phyloP scores from a whole-genome alignment of 2,329 filamentous ascomycete species.

The Pochonia chlamydosporia region DNA sequence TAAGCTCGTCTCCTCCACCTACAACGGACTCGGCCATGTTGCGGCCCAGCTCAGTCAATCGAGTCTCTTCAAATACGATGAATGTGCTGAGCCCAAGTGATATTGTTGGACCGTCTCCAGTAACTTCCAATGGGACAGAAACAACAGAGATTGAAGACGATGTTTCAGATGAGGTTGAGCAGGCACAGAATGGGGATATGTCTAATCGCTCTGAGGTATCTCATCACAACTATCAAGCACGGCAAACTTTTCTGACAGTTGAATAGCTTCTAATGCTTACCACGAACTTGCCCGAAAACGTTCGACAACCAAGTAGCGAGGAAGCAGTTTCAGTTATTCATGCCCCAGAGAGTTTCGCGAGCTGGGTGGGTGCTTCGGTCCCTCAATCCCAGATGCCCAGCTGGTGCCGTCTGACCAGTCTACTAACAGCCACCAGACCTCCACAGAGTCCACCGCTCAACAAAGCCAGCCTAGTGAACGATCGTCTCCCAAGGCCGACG shows the following conservation, averaged over 20 bases:
- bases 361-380: slow-evolving; percentile 58
- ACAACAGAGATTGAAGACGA: slow-evolving; percentile 83
- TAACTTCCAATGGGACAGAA: slow-evolving; percentile 79
- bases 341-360: slow-evolving; percentile 74
- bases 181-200: slow-evolving; percentile 14
- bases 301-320: slow-evolving; percentile 59
- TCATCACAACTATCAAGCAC: background rate
- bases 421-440: slow-evolving; percentile 27
- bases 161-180: slow-evolving; percentile 52
- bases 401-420: background rate
- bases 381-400: background rate
- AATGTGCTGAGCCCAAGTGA: slow-evolving; percentile 58
- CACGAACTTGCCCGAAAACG: slow-evolving; percentile 51
- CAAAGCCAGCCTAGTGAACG: slow-evolving; percentile 28
- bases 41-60: slow-evolving; percentile 44
- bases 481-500: slow-evolving; percentile 31
- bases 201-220: slow-evolving; percentile 25
- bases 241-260: slow-evolving; percentile 9
- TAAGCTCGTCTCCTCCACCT: slow-evolving; percentile 30
- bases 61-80: slow-evolving; percentile 46
- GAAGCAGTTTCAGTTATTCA: slow-evolving; percentile 88
- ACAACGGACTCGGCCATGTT: slow-evolving; percentile 40
- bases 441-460: slow-evolving; percentile 31
- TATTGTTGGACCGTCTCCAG: slow-evolving; percentile 73
- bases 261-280: slow-evolving; percentile 44